These are phyloP conservation scores for Scenedesmus sp. DNA, from an alignment of 163 green algal species.

Conservation along the genomic window DNA sequence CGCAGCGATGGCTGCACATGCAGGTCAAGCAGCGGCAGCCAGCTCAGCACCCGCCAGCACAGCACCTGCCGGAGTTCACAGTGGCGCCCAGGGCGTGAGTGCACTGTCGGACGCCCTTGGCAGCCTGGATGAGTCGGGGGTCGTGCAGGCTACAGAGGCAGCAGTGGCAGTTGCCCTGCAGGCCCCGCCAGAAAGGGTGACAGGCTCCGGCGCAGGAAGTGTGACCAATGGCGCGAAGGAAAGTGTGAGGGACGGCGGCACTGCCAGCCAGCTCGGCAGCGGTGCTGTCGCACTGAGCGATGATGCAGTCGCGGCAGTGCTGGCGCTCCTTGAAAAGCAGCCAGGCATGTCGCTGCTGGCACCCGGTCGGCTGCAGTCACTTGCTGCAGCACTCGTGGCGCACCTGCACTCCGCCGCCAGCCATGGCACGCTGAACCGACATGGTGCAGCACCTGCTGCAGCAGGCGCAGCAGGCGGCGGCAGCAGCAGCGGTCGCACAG, in stretches of 20 bases:
- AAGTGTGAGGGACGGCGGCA: neutral
- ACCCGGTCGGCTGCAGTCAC: neutral
- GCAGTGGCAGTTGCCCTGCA: constrained; percentile 32
- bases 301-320: neutral
- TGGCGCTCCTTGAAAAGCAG: constrained; percentile 29
- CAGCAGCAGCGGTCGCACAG: neutral
- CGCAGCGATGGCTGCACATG: constrained; percentile 20
- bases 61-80: neutral
- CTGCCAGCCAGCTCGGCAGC: neutral
- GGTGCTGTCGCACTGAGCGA: neutral
- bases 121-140: neutral
- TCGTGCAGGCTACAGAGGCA: constrained; percentile 29
- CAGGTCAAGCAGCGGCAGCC: neutral
- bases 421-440: neutral
- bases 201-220: neutral
- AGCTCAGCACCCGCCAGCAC: too few relatives aligned
- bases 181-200: neutral
- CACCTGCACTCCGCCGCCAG: neutral
- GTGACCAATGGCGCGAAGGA: neutral
- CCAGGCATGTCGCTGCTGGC: neutral
- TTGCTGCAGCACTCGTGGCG: constrained; percentile 2
- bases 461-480: constrained; percentile 37
- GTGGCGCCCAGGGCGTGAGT: neutral
- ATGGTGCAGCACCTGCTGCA: constrained; percentile 34
- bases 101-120: neutral